A percentile compares a stretch with the other conserved stretches of the same genome.
Conservation (phyloP, 352 stramenopile genomes). For the Phytophthora cactorum region DNA sequence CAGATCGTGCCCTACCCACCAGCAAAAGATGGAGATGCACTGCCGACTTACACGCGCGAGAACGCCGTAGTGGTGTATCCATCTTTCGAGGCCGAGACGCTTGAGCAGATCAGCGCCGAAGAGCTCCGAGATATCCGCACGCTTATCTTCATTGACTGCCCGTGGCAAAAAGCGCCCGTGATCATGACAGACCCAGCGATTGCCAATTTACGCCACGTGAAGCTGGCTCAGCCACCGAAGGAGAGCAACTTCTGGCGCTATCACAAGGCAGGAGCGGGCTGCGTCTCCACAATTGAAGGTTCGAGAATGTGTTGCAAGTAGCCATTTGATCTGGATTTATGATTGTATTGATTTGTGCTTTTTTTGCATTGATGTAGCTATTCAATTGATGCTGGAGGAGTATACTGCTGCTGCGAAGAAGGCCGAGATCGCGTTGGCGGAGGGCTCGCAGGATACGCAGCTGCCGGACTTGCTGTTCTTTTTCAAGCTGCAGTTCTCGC, state of each 20-base stretch:
- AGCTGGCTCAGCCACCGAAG: constrained; percentile 73
- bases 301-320: constrained; percentile 11
- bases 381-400: constrained; percentile 85
- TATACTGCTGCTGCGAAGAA: constrained; percentile 55
- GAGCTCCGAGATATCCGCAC: constrained; percentile 64
- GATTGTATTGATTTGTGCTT: constrained; percentile 2
- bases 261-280: constrained; percentile 82
- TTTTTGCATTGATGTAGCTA: constrained; percentile 47
- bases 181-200: constrained; percentile 71
- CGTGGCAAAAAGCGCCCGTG: constrained; percentile 86
- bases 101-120: constrained; percentile 62
- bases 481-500: constrained; percentile 77
- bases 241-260: constrained; percentile 92
- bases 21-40: constrained; percentile 26
- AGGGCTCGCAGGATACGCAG: constrained; percentile 41
- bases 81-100: constrained; percentile 68
- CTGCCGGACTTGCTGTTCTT: constrained; percentile 83
- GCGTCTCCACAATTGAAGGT: constrained; percentile 92
- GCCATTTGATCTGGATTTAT: background rate
- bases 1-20: constrained; percentile 67
- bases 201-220: constrained; percentile 68
- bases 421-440: constrained; percentile 38
- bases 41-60: constrained; percentile 61
- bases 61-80: constrained; percentile 84
- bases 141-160: constrained; percentile 89